Evolutionary conservation across 2,329 filamentous ascomycete species (phyloP), one percentile per base, ranked within the genome.

Genomic region (Fusarium oxysporum): DNA sequence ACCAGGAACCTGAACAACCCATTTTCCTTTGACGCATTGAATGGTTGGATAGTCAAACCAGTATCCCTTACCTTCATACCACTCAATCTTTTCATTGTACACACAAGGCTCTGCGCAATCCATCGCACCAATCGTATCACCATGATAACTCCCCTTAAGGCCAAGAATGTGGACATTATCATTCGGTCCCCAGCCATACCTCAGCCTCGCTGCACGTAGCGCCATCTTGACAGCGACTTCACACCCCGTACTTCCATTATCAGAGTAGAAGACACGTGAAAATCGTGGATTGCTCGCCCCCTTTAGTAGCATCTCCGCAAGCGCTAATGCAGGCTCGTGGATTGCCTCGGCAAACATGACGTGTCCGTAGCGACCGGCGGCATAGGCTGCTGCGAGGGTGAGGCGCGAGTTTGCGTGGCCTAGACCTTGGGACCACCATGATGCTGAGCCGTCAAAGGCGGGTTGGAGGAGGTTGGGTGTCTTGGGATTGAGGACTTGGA

Each of bases 371-470:
- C 93, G 88, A 12, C 94, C 93, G 3, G 94, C 93, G 1, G 94
- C 93, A 77, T 96, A 92, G 0, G 94, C 92, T 4, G 93, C 93
- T 1, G 92, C 90, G 4, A 96, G 87, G 0, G 93, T 89, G 2
- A 97, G 85, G 1, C 86, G 83, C 0, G 93, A 89, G 74, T 93
- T 95, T 10, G 91, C 92, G 73, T 97, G 94, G 2, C 94, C 94
- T 1, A 97, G 86, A 5, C 94, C 94, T 81, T 97, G 94, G 0
- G 94, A 97, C 94, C 94, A 97, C 94, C 94, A 97, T 0, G 93
- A 96, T 2, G 93, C 93, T 1, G 93, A 96, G 5, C 92, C 94
- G 75, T 97, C 94, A 62, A 96, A 95, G 0, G 92, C 91, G 2
- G 93, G 87, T 3, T 75, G 76, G 0, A 81, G 70, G 0, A 81